These are phyloP conservation scores for Pleurozium schreberi DNA, from an alignment of 225 moss, liverwort and hornwort species.

Conservation along the genomic window DNA sequence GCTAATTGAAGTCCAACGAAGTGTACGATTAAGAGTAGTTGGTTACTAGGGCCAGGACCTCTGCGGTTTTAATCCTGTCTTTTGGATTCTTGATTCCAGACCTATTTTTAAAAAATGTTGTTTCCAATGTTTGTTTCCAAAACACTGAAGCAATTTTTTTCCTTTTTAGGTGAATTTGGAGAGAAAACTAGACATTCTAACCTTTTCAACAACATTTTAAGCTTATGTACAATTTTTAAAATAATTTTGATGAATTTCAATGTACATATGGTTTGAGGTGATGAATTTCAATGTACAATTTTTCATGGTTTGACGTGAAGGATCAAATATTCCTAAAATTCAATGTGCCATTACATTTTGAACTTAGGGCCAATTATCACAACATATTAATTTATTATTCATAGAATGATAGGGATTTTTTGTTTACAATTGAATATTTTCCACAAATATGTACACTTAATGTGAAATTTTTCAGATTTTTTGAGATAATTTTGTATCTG, in stretches of 20 bases:
- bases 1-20: not conserved
- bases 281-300: too few relatives aligned
- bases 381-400: too few relatives aligned
- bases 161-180: not conserved
- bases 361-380: not conserved
- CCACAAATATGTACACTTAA: too few relatives aligned
- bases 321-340: too few relatives aligned
- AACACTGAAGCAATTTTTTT: not conserved
- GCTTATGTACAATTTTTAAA: not conserved
- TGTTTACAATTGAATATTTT: not conserved
- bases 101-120: not conserved
- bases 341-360: not conserved
- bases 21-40: not conserved
- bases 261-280: not conserved
- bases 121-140: not conserved
- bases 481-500: not conserved
- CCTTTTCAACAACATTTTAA: not conserved
- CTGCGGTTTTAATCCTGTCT: not conserved
- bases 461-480: not conserved
- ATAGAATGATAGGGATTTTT: rapidly evolving
- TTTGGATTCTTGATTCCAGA: not conserved
- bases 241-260: not conserved
- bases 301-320: too few relatives aligned
- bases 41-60: not conserved
- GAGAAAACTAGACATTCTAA: not conserved